phyloP scores from a whole-genome alignment of 2,329 filamentous ascomycete species.

The Calonectria henricotiae region DNA sequence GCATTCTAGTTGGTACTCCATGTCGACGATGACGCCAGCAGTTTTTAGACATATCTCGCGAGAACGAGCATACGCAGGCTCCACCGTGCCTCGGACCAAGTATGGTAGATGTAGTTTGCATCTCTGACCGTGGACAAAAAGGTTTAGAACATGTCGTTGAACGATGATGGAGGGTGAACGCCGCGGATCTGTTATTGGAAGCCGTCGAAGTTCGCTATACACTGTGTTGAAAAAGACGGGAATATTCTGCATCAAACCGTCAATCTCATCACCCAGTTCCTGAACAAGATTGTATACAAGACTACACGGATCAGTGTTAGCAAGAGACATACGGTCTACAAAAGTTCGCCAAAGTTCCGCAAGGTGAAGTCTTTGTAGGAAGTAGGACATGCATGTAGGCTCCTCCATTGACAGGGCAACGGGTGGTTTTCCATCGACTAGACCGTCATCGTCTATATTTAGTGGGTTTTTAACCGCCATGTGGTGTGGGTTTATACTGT shows the following conservation, averaged over 20 bases:
- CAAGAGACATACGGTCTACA: slow-evolving; percentile 54
- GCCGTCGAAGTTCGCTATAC: slow-evolving; percentile 38
- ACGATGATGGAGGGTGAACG: slow-evolving; percentile 50
- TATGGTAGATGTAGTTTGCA: slow-evolving; percentile 59
- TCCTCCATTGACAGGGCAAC: slow-evolving; percentile 53
- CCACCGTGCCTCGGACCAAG: slow-evolving; percentile 56
- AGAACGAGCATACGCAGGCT: slow-evolving; percentile 56
- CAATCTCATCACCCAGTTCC: slow-evolving; percentile 55
- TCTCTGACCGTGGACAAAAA: slow-evolving; percentile 56
- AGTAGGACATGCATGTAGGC: slow-evolving; percentile 59
- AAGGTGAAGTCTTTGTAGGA: slow-evolving; percentile 59
- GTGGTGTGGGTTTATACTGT: slow-evolving; percentile 58
- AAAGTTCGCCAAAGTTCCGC: slow-evolving; percentile 59
- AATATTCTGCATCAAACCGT: slow-evolving; percentile 51
- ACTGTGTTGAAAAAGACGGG: slow-evolving; percentile 54
- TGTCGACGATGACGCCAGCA: slow-evolving; percentile 54
- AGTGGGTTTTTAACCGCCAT: slow-evolving; percentile 60
- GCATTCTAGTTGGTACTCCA: slow-evolving; percentile 52
- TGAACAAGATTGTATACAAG: slow-evolving; percentile 55
- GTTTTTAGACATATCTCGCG: slow-evolving; percentile 55
- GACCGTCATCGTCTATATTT: slow-evolving; percentile 60
- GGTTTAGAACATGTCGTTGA: slow-evolving; percentile 56
- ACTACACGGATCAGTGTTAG: slow-evolving; percentile 52
- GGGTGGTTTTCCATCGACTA: slow-evolving; percentile 52
- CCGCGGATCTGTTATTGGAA: slow-evolving; percentile 48